Evolutionary conservation across 2,329 filamentous ascomycete species (phyloP), one percentile per base, ranked within the genome.

Genomic region (Neoscytalidium dimidiatum): DNA sequence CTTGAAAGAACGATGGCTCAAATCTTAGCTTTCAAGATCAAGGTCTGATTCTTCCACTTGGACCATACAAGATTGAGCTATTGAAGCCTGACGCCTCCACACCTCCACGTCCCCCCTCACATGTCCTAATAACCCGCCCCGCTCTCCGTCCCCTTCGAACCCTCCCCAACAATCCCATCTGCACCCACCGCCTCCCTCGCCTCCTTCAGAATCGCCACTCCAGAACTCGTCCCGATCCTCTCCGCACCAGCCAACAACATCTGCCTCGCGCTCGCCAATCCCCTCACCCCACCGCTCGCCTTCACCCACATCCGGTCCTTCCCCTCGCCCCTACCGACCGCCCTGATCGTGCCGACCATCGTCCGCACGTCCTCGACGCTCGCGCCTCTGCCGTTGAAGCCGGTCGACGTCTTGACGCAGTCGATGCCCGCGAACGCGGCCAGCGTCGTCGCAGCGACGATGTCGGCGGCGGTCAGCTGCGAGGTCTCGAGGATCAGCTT

Each of bases 401-500:
- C 86, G 1, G 86, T 88, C 31, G 81, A 83, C 0, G 86, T 88
- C 76, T 88, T 88, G 67, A 88, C 82, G 67, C 82, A 88, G 68
- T 88, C 84, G 53, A 84, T 83, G 4, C 80, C 80, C 2, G 85
- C 85, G 35, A 81, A 77, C 17, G 80, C 81, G 2, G 83, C 81
- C 44, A 88, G 77, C 23, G 83, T 78, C 19, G 80, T 81, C 0
- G 80, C 85, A 1, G 84, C 84, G 35, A 87, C 79, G 62, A 87
- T 82, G 67, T 87, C 79, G 4, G 77, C 70, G 4, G 71, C 67
- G 2, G 71, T 73, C 19, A 88, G 77, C 69, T 85, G 82, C 0
- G 82, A 83, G 7, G 85, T 86, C 71, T 88, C 86, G 60, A 88
- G 73, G 67, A 88, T 88, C 51, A 87, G 81, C 72, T 88, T 88